Conservation (phyloP, 148 eudicot species). For the Chenopodium berlandieri region DNA sequence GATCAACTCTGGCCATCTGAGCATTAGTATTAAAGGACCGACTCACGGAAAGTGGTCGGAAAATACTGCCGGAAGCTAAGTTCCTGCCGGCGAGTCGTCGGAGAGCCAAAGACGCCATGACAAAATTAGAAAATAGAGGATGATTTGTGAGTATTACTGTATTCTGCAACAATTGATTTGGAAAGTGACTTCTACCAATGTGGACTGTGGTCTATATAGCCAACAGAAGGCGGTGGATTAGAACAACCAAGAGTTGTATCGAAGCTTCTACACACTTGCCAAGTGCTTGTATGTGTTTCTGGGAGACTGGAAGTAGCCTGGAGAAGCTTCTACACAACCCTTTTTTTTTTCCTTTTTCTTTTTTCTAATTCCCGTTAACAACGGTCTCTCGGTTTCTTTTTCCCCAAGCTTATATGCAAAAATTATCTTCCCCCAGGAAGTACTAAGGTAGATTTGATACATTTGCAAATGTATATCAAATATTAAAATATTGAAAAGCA, state of each 20-base stretch:
- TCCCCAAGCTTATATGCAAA: not conserved
- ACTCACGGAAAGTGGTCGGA: constrained; percentile 31
- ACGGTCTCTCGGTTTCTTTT: not conserved
- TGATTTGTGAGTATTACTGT: too few species aligned
- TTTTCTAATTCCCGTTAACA: too few species aligned
- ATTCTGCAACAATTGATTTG: not conserved
- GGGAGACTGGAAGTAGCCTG: too few species aligned
- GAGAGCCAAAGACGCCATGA: constrained; percentile 48
- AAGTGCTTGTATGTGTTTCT: too few species aligned
- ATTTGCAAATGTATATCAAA: too few species aligned
- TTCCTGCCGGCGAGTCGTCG: constrained; percentile 34
- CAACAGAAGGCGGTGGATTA: not conserved
- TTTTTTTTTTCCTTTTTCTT: too few species aligned
- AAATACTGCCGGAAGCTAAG: constrained; percentile 28
- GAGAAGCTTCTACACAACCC: too few species aligned
- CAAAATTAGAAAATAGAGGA: not conserved
- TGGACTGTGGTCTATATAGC: not conserved
- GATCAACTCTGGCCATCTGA: constrained; percentile 42
- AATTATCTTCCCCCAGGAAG: too few species aligned
- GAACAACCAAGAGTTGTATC: not conserved
- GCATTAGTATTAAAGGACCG: constrained; percentile 50
- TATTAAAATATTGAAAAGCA: too few species aligned
- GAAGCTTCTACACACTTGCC: not conserved
- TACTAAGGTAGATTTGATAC: too few species aligned
- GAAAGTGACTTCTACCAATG: not conserved